Conservation (phyloP, 495 filamentous ascomycete genomes). For the Chaetomidium leptoderma region DNA sequence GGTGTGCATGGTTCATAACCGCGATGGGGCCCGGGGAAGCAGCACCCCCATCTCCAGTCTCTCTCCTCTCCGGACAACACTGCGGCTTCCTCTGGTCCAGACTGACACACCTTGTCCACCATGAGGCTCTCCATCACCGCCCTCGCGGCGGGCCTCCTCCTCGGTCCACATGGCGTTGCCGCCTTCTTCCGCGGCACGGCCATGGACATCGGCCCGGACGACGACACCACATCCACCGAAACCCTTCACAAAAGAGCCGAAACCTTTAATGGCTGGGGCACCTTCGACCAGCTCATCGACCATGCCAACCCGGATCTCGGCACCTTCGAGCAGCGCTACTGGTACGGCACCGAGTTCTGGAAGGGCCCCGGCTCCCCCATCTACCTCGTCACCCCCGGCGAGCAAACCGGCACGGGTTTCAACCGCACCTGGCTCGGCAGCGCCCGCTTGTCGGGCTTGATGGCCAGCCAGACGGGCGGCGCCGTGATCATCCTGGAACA, state of each 20-base stretch:
- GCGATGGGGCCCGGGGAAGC: not conserved
- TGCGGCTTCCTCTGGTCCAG: not conserved
- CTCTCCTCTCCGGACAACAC: not conserved
- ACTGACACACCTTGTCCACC: not conserved
- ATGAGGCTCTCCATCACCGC: conserved; percentile 14
- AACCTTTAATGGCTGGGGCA: conserved; percentile 29
- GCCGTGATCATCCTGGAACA: conserved; percentile 58
- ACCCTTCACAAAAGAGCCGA: conserved; percentile 26
- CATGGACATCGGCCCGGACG: conserved; percentile 29
- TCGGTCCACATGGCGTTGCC: conserved; percentile 12
- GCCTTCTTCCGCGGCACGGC: conserved; percentile 14
- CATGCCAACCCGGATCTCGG: conserved; percentile 30
- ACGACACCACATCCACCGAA: conserved; percentile 11
- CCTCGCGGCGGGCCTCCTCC: conserved; percentile 13
- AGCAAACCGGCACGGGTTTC: conserved; percentile 50
- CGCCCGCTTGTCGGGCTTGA: conserved; percentile 42
- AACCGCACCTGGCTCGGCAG: conserved; percentile 39
- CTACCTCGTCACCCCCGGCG: conserved; percentile 54
- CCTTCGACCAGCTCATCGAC: conserved; percentile 36
- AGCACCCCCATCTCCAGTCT: not conserved
- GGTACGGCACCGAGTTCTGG: conserved; percentile 33
- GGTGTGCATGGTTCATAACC: not conserved
- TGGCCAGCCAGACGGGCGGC: conserved; percentile 52
- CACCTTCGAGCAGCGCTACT: conserved; percentile 36
- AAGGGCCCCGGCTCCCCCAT: conserved; percentile 33